phyloP scores from a whole-genome alignment of 176 grass and related monocot genomes.

The Guadua angustifolia region DNA sequence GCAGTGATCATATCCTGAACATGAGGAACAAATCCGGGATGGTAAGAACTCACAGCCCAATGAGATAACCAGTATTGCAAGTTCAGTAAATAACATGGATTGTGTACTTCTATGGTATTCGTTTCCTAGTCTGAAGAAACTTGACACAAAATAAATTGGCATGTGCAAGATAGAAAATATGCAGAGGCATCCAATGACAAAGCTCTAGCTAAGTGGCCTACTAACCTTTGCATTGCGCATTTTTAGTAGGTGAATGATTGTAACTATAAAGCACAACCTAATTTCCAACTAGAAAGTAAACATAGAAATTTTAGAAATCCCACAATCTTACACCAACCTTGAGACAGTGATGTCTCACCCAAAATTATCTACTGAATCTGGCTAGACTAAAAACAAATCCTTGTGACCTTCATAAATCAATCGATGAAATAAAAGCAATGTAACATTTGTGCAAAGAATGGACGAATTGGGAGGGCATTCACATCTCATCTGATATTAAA shows the following conservation, averaged over 20 bases:
- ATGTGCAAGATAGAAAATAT: constrained; percentile 2
- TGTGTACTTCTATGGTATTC: background rate
- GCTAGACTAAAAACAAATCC: background rate
- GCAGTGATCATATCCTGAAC: constrained; percentile 70
- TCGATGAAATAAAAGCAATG: constrained; percentile 5
- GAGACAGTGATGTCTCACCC: constrained; percentile 42
- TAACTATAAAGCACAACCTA: constrained; percentile 30
- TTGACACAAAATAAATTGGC: background rate
- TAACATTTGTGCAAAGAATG: constrained; percentile 16
- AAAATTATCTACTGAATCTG: constrained; percentile 12
- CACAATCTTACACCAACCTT: constrained; percentile 41
- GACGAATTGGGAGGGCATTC: background rate
- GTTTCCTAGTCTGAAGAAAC: background rate
- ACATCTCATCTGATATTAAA: background rate
- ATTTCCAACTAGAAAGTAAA: constrained; percentile 41
- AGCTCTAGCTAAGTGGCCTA: constrained; percentile 5
- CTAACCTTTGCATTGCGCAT: background rate
- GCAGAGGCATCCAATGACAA: constrained; percentile 1
- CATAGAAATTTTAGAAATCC: constrained; percentile 32
- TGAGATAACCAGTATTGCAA: background rate
- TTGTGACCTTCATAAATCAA: constrained; percentile 13
- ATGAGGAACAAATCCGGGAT: background rate
- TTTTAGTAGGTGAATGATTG: constrained; percentile 39
- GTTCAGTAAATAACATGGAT: constrained; percentile 1
- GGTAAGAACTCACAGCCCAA: constrained; percentile 10